Evolutionary conservation across 352 stramenopile genomes (phyloP), one percentile per base, ranked within the genome.

Genomic region (Phytophthora kernoviae): DNA sequence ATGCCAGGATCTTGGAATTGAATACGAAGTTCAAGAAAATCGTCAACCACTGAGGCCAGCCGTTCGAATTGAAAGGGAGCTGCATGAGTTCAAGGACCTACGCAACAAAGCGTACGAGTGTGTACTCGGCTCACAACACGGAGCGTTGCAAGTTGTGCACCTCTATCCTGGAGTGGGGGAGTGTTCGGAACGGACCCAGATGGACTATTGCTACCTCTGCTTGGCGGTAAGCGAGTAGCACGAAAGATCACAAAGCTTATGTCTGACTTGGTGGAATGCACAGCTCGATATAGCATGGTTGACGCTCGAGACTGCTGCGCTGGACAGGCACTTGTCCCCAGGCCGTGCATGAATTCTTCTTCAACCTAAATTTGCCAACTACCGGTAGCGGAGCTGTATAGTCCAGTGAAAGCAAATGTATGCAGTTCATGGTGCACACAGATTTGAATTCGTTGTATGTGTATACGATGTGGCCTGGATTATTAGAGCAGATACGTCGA

Each of bases 61-160:
- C 14, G 9, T 43, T 21, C 12, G 37, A 17, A 21, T 43, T 21
- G 37, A 43, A 17, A 20, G 96, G 59, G 86, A 96, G 63, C 73
- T 96, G 9, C 86, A 94, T 58, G 65, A 64, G 37, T 65, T 96
- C 58, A 87, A 75, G 21, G 92, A 92, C 64, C 85, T 96, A 33
- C 53, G 95, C 17, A 82, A 93, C 54, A 79, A 77, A 69, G 78
- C 87, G 20, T 95, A 94, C 37, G 49, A 57, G 40, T 15, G 36
- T 57, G 22, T 39, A 30, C 34, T 43, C 27, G 30, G 34, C 36
- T 32, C 47, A 51, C 20, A 33, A 21, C 15, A 37, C 32, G n/a
- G 12, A 26, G 20, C 41, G 56, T 7, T 63, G 40, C 37, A 18
- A 51, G 9, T 54, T 54, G 20, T 58, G 51, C 37, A 43, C 37